A percentile compares a stretch with the other conserved stretches of the same genome.
These are phyloP conservation scores for Arthrinium puccinioides DNA, from an alignment of 2,329 filamentous ascomycete genomes.

Conservation along the genomic window DNA sequence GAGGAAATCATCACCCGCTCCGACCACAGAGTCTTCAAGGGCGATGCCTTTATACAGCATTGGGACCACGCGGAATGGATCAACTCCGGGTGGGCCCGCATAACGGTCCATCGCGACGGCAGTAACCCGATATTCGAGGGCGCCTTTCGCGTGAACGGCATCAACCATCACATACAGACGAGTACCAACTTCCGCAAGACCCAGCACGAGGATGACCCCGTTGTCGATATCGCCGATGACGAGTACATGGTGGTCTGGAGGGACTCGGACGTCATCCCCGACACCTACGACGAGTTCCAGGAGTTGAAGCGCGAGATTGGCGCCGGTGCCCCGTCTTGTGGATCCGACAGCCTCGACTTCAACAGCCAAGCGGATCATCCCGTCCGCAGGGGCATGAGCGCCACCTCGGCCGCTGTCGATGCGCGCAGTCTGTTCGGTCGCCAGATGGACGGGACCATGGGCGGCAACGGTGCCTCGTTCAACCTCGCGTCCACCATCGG, in stretches of 20 bases:
- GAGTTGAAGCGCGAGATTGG: constrained; percentile 57
- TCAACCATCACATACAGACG: constrained; percentile 83
- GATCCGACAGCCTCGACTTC: constrained; percentile 70
- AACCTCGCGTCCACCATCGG: constrained; percentile 77
- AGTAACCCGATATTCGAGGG: constrained; percentile 78
- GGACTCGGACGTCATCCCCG: constrained; percentile 69
- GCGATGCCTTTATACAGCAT: constrained; percentile 63
- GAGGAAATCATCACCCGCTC: constrained; percentile 65
- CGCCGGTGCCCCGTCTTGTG: constrained; percentile 47
- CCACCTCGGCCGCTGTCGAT: constrained; percentile 54
- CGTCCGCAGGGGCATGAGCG: constrained; percentile 46
- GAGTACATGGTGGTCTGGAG: constrained; percentile 89
- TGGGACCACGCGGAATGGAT: constrained; percentile 60
- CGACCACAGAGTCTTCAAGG: constrained; percentile 79
- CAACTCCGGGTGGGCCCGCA: constrained; percentile 78
- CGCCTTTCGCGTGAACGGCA: constrained; percentile 70
- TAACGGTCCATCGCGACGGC: constrained; percentile 73
- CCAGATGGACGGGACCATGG: constrained; percentile 61
- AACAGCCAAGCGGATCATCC: constrained; percentile 70
- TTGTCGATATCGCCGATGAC: constrained; percentile 44
- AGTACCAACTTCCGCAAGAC: constrained; percentile 67
- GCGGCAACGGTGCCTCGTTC: constrained; percentile 70
- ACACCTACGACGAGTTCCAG: constrained; percentile 31
- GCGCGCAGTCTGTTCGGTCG: constrained; percentile 64
- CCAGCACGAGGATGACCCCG: constrained; percentile 64